phyloP scores from a whole-genome alignment of 345 rosid species.

The Pseudoturritis turrita region DNA sequence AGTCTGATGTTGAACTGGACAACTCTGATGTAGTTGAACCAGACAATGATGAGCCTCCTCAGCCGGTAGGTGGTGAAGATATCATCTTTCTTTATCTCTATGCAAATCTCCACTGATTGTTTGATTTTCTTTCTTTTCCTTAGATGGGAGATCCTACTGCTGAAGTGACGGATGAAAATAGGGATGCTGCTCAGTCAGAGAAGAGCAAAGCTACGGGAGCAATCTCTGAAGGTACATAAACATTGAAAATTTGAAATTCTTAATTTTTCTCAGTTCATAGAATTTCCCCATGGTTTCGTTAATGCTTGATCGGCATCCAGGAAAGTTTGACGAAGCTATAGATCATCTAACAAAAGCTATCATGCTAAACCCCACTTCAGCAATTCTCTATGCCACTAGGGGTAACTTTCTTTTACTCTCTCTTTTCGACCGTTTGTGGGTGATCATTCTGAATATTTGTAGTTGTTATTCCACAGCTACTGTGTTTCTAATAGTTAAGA shows the following conservation, averaged over 20 bases:
- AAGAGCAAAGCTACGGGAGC: conserved; percentile 61
- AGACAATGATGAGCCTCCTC: conserved; percentile 71
- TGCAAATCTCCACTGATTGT: neutral
- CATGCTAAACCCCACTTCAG: conserved; percentile 68
- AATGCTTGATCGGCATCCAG: conserved; percentile 35
- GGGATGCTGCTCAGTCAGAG: conserved; percentile 60
- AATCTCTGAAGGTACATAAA: conserved; percentile 51
- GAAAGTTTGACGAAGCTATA: conserved; percentile 51
- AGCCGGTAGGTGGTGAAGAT: conserved; percentile 38
- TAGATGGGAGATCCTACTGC: conserved; percentile 70
- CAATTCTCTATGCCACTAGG: conserved; percentile 76
- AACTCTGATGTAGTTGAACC: conserved; percentile 60
- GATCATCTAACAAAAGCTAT: conserved; percentile 67
- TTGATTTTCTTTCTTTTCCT: conserved; percentile 15
- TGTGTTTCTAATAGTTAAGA: conserved; percentile 53
- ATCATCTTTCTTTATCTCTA: neutral
- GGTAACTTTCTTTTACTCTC: conserved; percentile 33
- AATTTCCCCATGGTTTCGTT: neutral
- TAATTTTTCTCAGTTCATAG: neutral
- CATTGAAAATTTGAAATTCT: neutral
- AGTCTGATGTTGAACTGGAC: conserved; percentile 83
- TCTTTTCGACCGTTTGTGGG: neutral
- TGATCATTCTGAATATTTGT: conserved; percentile 16
- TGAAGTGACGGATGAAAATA: conserved; percentile 68
- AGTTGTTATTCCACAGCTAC: conserved; percentile 44